Evolutionary conservation across 139 green algal genomes (phyloP), one percentile per base, ranked within the genome.

Genomic region (Raphidocelis subcapitata): DNA sequence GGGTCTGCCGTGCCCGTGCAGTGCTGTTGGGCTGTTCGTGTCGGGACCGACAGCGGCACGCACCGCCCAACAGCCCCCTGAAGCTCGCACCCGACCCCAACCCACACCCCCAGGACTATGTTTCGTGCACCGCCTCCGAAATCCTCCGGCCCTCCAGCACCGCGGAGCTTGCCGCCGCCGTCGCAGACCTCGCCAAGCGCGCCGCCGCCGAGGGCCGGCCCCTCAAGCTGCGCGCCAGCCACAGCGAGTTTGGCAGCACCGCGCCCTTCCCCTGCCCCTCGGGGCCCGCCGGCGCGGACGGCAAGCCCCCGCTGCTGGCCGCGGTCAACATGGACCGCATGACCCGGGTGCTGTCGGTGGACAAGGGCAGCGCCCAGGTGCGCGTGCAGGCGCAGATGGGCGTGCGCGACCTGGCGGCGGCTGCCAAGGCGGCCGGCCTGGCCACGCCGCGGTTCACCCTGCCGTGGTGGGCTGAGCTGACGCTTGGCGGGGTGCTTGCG

Each of bases 381-480:
- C 54, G 33, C 21, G 69, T 76, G 14, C 57, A 69, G 35, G 69
- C 31, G 12, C 57, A 69, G 44, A 76, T 76, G 69, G 67, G 32
- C 5, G 37, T 76, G 44, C 44, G 65, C 24, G 44, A 49, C 28
- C 20, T 76, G 20, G 47, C 51, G 15, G 41, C 46, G 46, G 62
- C 59, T n/a, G 69, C 69, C 44, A 44, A 60, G 28, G 46, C 29
- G 3, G 37, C 54, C 33, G 12, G 62, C 1, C 35, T 76, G 59
- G 52, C 44, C 28, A 36, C 62, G 5, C 59, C 60, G 3, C 28
- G 31, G 10, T 47, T 33, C 44, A 41, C 26, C 3, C 23, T 76
- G 3, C 69, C 69, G 2, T 66, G 56, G 57, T 75, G 69, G 69
- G 51, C 62, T 35, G 60, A 56, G 12, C 56, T 75, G 10, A 75